Evolutionary conservation across 306 rosid species (phyloP).

Genomic region (Senna siamea): DNA sequence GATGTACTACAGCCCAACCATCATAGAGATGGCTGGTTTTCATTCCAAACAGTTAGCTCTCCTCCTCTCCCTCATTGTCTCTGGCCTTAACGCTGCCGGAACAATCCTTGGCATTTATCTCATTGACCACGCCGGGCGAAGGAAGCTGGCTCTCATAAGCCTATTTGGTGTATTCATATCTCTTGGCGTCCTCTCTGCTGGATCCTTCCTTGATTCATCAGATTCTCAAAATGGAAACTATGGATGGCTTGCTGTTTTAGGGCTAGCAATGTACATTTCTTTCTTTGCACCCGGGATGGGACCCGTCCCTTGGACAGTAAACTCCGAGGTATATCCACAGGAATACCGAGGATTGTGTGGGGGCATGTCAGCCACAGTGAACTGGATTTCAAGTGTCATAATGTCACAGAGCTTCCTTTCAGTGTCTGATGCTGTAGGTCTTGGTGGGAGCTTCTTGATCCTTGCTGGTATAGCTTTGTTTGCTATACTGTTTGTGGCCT

Average conservation of each 20-base stretch:
- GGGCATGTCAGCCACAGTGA: slow-evolving; percentile 89
- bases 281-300: slow-evolving; percentile 93
- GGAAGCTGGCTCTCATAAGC: slow-evolving; percentile 69
- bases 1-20: slow-evolving; percentile 95
- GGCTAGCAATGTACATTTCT: slow-evolving; percentile 62
- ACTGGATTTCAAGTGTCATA: slow-evolving; percentile 75
- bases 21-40: slow-evolving; percentile 89
- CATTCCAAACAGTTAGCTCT: slow-evolving; percentile 76
- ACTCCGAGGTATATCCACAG: slow-evolving; percentile 88
- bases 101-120: slow-evolving; percentile 80
- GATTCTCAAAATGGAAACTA: slow-evolving; percentile 34
- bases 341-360: slow-evolving; percentile 83
- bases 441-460: slow-evolving; percentile 69
- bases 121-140: slow-evolving; percentile 74
- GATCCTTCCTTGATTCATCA: slow-evolving; percentile 1
- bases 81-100: slow-evolving; percentile 79
- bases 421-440: slow-evolving; percentile 58
- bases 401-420: slow-evolving; percentile 77
- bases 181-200: slow-evolving; percentile 42
- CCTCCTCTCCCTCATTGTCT: slow-evolving; percentile 69
- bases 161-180: slow-evolving; percentile 70
- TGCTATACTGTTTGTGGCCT: slow-evolving; percentile 62
- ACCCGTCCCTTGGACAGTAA: slow-evolving; percentile 90
- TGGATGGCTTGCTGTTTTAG: slow-evolving; percentile 74
- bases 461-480: slow-evolving; percentile 57